Evolutionary conservation across 169 alveolate genomes (phyloP).

Genomic region (Plasmodium malariae): DNA sequence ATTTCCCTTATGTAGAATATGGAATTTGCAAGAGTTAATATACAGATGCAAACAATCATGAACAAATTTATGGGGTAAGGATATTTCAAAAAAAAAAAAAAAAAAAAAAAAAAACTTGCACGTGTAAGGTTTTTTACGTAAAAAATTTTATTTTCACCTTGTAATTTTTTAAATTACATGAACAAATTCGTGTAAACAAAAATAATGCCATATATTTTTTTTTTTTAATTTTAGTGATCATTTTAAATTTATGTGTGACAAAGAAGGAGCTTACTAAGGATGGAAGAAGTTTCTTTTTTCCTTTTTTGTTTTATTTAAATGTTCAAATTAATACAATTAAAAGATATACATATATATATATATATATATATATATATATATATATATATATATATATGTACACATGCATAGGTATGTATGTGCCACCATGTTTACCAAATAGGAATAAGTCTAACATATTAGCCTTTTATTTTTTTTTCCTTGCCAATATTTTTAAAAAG

Average conservation of each 20-base stretch:
- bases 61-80: constrained; percentile 84
- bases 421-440: background rate
- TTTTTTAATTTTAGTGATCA: constrained; percentile 37
- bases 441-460: background rate
- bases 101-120: background rate
- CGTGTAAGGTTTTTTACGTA: background rate
- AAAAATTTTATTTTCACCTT: background rate
- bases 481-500: constrained; percentile 13
- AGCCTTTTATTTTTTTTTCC: constrained; percentile 4
- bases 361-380: too few species aligned
- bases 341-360: too few species aligned
- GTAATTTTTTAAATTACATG: background rate
- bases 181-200: background rate
- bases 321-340: too few species aligned
- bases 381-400: too few species aligned
- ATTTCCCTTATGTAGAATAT: constrained; percentile 23
- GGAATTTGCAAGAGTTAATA: constrained; percentile 84
- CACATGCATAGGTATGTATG: background rate
- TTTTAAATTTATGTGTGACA: constrained; percentile 75
- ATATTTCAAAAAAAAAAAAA: background rate
- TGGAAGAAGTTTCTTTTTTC: background rate
- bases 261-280: constrained; percentile 55
- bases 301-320: constrained; percentile 5
- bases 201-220: background rate
- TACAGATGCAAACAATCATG: constrained; percentile 87